Evolutionary conservation across 768 basidiomycete genomes (phyloP), one percentile per base, ranked within the genome.

Genomic region (Boletus sp.): DNA sequence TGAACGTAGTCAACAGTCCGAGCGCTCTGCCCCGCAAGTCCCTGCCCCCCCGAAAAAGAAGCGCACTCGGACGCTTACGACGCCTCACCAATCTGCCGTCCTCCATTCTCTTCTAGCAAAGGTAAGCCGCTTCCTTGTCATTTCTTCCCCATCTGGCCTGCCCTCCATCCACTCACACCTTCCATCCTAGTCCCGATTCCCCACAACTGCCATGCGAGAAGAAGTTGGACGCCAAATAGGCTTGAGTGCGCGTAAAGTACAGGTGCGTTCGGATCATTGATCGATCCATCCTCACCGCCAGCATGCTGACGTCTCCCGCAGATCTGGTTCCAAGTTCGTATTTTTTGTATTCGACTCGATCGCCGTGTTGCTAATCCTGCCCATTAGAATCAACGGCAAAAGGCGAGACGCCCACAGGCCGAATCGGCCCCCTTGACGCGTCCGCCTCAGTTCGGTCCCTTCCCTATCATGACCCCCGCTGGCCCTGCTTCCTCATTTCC

Each of bases 211-310:
- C 10, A 85, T 89, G 82, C 83, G 92, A 49, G 92, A 94, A 73
- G 89, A 92, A 61, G 91, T 94, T 29, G 92, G 92, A 8, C 83
- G 87, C 24, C 80, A 88, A 36, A 94, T 94, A 62, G 92, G 91
- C n/a, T 75, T 94, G 67, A 92, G 90, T 69, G 90, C 91, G 47
- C 83, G 92, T 40, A 92, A 94, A 77, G 92, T 94, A 3, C 92
- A 94, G 83, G 91, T 89, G 64, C 67, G 87, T 79, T 7, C 14
- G 24, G 37, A 57, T 47, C 36, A 44, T 28, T 7, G 56, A 50
- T 52, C 41, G 40, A 52, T 52, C 47, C 60, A 7, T 44, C 35
- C 24, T 33, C 36, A 35, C 24, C 28, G n/a, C 51, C 37, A 54
- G 33, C 28, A 57, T 58, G 55, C 50, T 67, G 42, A 60, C 42